Base-by-base conservation (phyloP, 2,329 filamentous ascomycete genomes). In the Phyllosticta paracitricarpa region DNA sequence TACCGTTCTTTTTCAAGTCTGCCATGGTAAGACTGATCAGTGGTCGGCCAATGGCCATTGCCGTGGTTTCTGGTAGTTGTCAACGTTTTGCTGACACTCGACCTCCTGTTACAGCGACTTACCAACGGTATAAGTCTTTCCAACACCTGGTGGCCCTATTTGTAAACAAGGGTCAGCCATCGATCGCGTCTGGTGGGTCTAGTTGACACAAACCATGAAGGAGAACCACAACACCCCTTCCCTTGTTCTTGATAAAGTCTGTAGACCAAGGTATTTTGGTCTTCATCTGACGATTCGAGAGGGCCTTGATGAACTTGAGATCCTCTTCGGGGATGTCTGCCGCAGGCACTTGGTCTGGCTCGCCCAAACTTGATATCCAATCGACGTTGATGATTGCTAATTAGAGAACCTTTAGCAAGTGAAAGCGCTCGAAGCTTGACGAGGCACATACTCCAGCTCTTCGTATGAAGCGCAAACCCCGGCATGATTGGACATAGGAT, bases 1-100 rank as follows among this genome's bases (percentile, higher is more conserved):
- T 59, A 35, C 48, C 56, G 35, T 52, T 25, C n/a, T 64, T 25
- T n/a, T 64, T 62, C 1, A 65, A 57, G 28, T 66, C 64, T 4
- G 64, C 60, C 24, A 57, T 54, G 10, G 60, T 61, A 5, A 61
- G 51, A 8, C 24, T 24, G 30, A 58, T 26, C 55, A 61, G 51
- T 4, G 60, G 60, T 4, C 56, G 55, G 8, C 19, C 10, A 12
- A 56, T 61, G 14, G 28, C 14, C 8, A 58, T 35, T 1, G 60
- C 60, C 3, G 56, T 58, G 22, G 35, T 54, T 24, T 61, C 60
- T 17, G 52, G n/a, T 22, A 24, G 19, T 4, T 4, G 48, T 51
- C 19, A 51, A 25, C 48, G 25, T 6, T 4, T 2, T 2, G 48
- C 17, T 6, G 12, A 51, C 6, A n/a, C 10, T n/a, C 48, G 17